Conservation (phyloP, 371 early-diverging fungal genomes). For the Blakeslea trispora region DNA sequence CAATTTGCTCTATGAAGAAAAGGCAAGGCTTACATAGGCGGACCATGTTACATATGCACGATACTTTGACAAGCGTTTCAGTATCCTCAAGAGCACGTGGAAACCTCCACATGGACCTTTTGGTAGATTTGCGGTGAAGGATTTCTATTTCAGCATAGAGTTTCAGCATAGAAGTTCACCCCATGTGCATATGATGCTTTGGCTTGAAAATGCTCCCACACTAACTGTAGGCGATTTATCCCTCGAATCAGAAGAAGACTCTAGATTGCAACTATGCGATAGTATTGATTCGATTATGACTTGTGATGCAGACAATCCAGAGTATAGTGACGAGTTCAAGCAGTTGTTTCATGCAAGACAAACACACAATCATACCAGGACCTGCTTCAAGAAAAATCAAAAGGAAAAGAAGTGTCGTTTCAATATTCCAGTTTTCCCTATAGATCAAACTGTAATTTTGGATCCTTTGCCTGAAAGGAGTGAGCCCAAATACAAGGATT, state of each 20-base stretch:
- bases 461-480: neutral
- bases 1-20: neutral
- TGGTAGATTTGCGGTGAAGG: neutral
- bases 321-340: neutral
- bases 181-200: neutral
- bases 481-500: no score
- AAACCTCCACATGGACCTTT: slow-evolving; percentile 7
- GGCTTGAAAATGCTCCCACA: neutral
- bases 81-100: slow-evolving; percentile 6
- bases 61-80: slow-evolving; percentile 10
- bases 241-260: no score
- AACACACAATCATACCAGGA: neutral
- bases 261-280: neutral
- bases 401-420: neutral
- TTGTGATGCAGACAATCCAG: neutral
- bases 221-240: no score
- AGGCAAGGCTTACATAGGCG: slow-evolving; percentile 4
- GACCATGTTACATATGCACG: slow-evolving; percentile 9
- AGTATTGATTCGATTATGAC: neutral
- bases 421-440: slow-evolving; percentile 3
- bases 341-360: neutral
- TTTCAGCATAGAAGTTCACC: slow-evolving; percentile 10
- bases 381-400: neutral
- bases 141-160: slow-evolving; percentile 8
- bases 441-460: neutral